phyloP scores from a whole-genome alignment of 768 basidiomycete species.

The Lactifluus rugatus region DNA sequence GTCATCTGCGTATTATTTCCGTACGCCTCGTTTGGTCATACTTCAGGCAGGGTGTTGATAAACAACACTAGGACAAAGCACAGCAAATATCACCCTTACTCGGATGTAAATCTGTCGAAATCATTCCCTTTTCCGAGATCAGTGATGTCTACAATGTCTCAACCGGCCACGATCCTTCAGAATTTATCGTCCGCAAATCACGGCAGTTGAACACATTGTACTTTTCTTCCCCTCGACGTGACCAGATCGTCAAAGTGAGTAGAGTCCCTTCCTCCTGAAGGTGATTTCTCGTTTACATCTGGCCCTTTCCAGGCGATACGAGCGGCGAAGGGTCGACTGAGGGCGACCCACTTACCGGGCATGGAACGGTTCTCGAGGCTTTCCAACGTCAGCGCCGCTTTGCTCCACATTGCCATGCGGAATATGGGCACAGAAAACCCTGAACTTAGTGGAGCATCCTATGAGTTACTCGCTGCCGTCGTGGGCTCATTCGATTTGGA shows the following conservation, averaged over 20 bases:
- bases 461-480: constrained; percentile 69
- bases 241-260: constrained; percentile 62
- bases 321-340: constrained; percentile 61
- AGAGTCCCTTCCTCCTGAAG: neutral
- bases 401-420: constrained; percentile 80
- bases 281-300: neutral
- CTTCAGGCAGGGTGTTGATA: constrained; percentile 5
- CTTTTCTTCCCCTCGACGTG: constrained; percentile 62
- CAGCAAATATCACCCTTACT: constrained; percentile 57
- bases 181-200: constrained; percentile 73
- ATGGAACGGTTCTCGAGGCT: constrained; percentile 65
- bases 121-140: constrained; percentile 69
- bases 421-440: constrained; percentile 68
- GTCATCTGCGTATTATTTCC: constrained; percentile 70
- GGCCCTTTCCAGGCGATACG: constrained; percentile 47
- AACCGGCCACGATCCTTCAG: constrained; percentile 63
- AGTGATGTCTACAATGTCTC: constrained; percentile 82
- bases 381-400: constrained; percentile 75
- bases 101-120: constrained; percentile 70
- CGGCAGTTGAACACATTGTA: constrained; percentile 64
- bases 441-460: constrained; percentile 67
- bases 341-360: constrained; percentile 41
- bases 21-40: constrained; percentile 33
- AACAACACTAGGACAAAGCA: constrained; percentile 47
- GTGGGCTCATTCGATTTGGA: constrained; percentile 73